Evolutionary conservation across 2,329 filamentous ascomycete species (phyloP).

Genomic region (Helotiales sp.): DNA sequence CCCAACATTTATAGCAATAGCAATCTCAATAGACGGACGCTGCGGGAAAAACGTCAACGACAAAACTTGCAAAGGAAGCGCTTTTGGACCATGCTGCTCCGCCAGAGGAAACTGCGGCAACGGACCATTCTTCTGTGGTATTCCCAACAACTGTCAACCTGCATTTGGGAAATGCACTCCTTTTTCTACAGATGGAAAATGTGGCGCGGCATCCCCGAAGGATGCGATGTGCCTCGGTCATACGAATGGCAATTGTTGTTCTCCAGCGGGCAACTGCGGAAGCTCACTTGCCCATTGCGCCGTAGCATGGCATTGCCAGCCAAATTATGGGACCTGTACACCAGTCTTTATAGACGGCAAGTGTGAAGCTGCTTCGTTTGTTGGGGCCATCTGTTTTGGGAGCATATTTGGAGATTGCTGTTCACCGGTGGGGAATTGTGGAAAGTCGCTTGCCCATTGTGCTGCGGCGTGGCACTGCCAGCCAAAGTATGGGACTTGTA

Average conservation of each 20-base stretch:
- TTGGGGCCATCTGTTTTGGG: background rate
- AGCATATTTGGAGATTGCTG: conserved; percentile 1
- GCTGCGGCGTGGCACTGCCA: background rate
- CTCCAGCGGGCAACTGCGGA: too few relatives aligned
- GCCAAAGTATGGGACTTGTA: background rate
- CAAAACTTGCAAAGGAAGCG: background rate
- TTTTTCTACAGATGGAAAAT: too few relatives aligned
- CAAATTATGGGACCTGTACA: background rate
- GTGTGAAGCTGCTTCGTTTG: background rate
- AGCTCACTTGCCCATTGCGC: too few relatives aligned
- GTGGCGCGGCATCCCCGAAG: too few relatives aligned
- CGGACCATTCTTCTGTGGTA: too few relatives aligned
- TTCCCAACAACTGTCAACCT: too few relatives aligned
- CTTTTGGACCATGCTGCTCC: background rate
- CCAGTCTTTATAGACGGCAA: background rate
- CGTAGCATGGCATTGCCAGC: background rate
- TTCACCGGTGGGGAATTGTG: background rate
- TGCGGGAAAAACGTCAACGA: background rate
- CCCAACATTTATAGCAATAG: background rate
- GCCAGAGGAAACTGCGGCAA: background rate
- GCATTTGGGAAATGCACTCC: too few relatives aligned
- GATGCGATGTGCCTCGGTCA: too few relatives aligned
- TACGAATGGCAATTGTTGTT: too few relatives aligned
- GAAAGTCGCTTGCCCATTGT: background rate
- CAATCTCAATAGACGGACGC: background rate